Base-by-base conservation (phyloP, 148 eudicot genomes). In the Fagopyrum tataricum region DNA sequence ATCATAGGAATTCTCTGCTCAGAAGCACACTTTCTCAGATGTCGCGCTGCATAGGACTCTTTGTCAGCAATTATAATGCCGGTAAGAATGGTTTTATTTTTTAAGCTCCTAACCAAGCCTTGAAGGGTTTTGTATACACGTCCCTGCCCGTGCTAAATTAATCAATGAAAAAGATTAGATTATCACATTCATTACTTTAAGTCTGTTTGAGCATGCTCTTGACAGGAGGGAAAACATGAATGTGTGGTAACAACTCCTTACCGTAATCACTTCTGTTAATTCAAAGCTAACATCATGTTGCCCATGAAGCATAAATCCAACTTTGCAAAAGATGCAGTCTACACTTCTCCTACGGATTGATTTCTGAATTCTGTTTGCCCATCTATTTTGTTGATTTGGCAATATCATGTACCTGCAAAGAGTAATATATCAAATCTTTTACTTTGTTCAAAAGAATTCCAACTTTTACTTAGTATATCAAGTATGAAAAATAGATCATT, bases 261-360 rank as follows among this genome's bases (percentile, higher is more conserved):
- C 92, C 89, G 86, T 86, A 70, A 93, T 72, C 72, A 91, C 78
- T 80, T 77, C 83, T 15, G 85, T 80, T 39, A 93, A 73, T 72
- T 84, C 80, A 73, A 79, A 80, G 86, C 91, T 86, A 78, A 86
- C 84, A 77, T 81, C 84, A 53, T 76, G 87, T 66, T 83, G 83
- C 20, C 97, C 98, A 79, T 89, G 90, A 79, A 93, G 85, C 95
- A 93, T 84, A 76, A 89, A 67, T 42, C 97, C 98, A 52, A 91
- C 81, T 79, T 77, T 78, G 73, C 80, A 81, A 75, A 93, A 93
- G 59, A 93, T 81, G 78, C 24, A 75, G 44, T 73, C 69, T 20
- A 74, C 73, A 40, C 74, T 77, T n/a, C 75, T 61, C 46, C 44
- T 73, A 47, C 76, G 44, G 21, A 77, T 41, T 24, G 86, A 78